phyloP scores from a whole-genome alignment of 305 asterid genomes.

The Plantago lanceolata region DNA sequence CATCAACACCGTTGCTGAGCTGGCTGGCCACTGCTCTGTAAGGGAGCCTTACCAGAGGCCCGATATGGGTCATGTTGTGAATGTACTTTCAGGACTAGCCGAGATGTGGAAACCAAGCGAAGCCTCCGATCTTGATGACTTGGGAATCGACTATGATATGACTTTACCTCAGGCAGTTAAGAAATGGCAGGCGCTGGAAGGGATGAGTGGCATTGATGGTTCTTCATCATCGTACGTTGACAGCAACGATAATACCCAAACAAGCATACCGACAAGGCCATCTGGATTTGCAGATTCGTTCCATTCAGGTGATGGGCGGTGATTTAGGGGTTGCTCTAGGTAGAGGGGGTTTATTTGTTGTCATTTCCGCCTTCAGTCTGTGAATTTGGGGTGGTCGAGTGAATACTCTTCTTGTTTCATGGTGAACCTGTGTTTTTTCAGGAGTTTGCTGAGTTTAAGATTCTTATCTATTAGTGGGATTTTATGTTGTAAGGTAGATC shows the following conservation, averaged over 20 bases:
- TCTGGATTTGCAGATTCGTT: conserved; percentile 80
- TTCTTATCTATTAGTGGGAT: not conserved
- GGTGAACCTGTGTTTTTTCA: not conserved
- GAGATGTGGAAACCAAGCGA: conserved; percentile 93
- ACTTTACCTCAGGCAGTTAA: conserved; percentile 81
- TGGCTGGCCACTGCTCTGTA: conserved; percentile 89
- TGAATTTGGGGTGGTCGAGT: not conserved
- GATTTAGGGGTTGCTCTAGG: conserved; percentile 21
- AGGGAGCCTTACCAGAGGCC: conserved; percentile 89
- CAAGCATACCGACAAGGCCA: conserved; percentile 85
- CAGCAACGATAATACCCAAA: conserved; percentile 71
- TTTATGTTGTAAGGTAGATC: conserved; percentile 2
- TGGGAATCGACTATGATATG: conserved; percentile 86
- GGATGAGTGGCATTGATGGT: conserved; percentile 43
- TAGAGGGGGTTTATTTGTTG: not conserved
- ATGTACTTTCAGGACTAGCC: conserved; percentile 75
- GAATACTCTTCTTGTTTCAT: not conserved
- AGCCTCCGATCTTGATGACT: conserved; percentile 74
- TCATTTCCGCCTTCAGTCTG: not conserved
- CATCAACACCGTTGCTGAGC: conserved; percentile 64
- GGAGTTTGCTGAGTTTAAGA: conserved; percentile 3
- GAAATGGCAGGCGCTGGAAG: conserved; percentile 94
- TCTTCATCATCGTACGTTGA: conserved; percentile 53
- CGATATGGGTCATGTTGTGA: conserved; percentile 89
- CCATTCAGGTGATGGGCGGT: conserved; percentile 75